Base-by-base conservation (phyloP, 176 grass and related monocot species). In the Triticum timopheevii region DNA sequence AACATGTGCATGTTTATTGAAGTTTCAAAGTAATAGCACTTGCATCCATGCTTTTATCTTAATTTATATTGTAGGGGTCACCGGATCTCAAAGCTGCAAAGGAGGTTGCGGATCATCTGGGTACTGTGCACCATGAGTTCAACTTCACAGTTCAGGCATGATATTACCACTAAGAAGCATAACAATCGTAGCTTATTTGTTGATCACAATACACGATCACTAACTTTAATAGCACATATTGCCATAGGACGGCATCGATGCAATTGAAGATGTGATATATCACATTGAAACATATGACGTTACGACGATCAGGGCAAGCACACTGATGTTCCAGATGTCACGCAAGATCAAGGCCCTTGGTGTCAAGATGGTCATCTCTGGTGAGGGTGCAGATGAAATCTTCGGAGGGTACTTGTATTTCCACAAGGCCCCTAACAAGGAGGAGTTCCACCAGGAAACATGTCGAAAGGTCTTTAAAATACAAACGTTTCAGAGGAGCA, bases 41-140 rank as follows among this genome's bases (percentile, higher is more conserved):
- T 58, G 54, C 2, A 58, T 3, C 19, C 54, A 58, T 8, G 47
- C 2, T 52, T 2, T 58, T 22, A 22, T 58, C 19, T 58, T 22
- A 58, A 22, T 58, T 58, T 8, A 58, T 58, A 58, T 58, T 44
- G 34, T 77, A 95, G 81, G 95, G 95, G 0, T 95, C 91, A 31
- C 93, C 95, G 13, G 95, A 98, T 67, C 67, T 98, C 22, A 92
- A 92, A 74, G 95, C 95, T 8, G 95, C 83, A 59, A 98, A 58
- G 74, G 91, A 98, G 87, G 95, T 98, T 0, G 95, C 95, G 0
- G 80, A 84, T 2, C 81, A 98, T 69, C 75, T 98, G 24, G 91
- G 95, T 50, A 98, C 95, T 4, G 74, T 89, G 19, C 95, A 98
- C 86, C 90, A 93, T 22, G 91, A 98, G 82, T 92, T 98, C 54